A percentile compares a stretch with the other conserved stretches of the same genome.
Conservation (phyloP, 2,329 filamentous ascomycete genomes). For the Neophaeococcomyces aloes region DNA sequence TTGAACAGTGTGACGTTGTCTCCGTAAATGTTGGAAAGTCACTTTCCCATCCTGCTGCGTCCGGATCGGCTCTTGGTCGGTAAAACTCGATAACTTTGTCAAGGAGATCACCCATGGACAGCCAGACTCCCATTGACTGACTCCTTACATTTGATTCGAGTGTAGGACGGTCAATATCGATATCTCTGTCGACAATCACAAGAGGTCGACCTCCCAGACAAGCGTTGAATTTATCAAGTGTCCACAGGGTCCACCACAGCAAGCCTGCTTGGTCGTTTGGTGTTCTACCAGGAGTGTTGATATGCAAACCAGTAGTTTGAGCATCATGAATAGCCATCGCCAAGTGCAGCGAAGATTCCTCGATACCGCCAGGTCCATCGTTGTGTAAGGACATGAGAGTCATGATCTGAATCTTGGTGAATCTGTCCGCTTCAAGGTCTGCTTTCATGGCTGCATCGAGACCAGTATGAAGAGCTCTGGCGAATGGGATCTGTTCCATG, state of each 20-base stretch:
- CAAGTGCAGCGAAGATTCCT: conserved; percentile 31
- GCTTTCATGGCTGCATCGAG: conserved; percentile 30
- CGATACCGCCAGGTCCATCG: conserved; percentile 32
- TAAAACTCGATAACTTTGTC: conserved; percentile 32
- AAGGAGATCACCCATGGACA: conserved; percentile 29
- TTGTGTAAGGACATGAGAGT: conserved; percentile 33
- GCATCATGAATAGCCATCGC: conserved; percentile 33
- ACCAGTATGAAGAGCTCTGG: conserved; percentile 29
- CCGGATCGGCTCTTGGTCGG: conserved; percentile 26
- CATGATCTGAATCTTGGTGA: conserved; percentile 30
- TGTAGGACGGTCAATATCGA: conserved; percentile 27
- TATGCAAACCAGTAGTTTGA: conserved; percentile 31
- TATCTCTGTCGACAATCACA: conserved; percentile 31
- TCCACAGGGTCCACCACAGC: conserved; percentile 34
- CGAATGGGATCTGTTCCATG: conserved; percentile 29
- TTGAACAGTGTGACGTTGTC: conserved; percentile 23
- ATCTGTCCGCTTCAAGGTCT: conserved; percentile 28
- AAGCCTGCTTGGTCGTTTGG: conserved; percentile 23
- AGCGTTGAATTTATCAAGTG: conserved; percentile 33
- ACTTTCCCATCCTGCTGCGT: conserved; percentile 29
- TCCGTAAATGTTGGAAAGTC: conserved; percentile 30
- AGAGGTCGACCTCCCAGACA: conserved; percentile 32
- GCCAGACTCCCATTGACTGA: conserved; percentile 29
- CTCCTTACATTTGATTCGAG: conserved; percentile 10
- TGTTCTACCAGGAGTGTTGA: conserved; percentile 27